Conservation (phyloP, 345 rosid species). For the Murraya koenigii region DNA sequence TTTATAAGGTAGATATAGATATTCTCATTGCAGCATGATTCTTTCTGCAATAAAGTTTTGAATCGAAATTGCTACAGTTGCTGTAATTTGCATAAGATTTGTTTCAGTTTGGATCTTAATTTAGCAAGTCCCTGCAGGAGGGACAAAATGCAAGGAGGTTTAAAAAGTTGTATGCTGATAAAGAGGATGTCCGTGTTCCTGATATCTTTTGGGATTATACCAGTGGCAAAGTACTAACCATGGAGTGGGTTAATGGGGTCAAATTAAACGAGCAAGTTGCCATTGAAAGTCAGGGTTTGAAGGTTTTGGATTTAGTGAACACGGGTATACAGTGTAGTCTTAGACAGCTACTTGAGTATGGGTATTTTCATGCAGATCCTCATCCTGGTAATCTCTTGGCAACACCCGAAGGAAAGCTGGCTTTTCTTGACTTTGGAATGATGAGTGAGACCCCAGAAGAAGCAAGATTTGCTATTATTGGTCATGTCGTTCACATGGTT, state of each 20-base stretch:
- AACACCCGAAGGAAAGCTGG: slow-evolving; percentile 96
- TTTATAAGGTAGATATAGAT: background rate
- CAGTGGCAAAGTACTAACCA: slow-evolving; percentile 80
- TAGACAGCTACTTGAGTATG: slow-evolving; percentile 92
- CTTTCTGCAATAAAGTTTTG: background rate
- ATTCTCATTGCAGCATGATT: background rate
- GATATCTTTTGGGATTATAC: slow-evolving; percentile 98
- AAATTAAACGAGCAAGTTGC: slow-evolving; percentile 85
- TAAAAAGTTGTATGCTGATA: slow-evolving; percentile 89
- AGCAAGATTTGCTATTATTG: slow-evolving; percentile 92
- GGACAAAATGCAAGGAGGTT: slow-evolving; percentile 96
- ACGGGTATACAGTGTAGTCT: slow-evolving; percentile 96
- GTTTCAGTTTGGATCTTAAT: slow-evolving; percentile 47
- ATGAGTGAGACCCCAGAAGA: slow-evolving; percentile 99
- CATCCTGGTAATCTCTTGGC: slow-evolving; percentile 99
- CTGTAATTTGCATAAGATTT: slow-evolving; percentile 18
- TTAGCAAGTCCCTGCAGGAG: slow-evolving; percentile 76
- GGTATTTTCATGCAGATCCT: slow-evolving; percentile 97
- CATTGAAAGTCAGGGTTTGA: slow-evolving; percentile 88
- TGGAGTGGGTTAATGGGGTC: slow-evolving; percentile 98
- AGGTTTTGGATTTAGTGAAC: slow-evolving; percentile 92
- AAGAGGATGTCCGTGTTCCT: slow-evolving; percentile 86
- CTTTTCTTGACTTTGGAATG: slow-evolving; percentile 98
- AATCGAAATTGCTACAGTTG: background rate
- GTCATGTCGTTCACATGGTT: slow-evolving; percentile 91